Base-by-base conservation (phyloP, 2,329 filamentous ascomycete genomes). In the Xylariaceae sp. region DNA sequence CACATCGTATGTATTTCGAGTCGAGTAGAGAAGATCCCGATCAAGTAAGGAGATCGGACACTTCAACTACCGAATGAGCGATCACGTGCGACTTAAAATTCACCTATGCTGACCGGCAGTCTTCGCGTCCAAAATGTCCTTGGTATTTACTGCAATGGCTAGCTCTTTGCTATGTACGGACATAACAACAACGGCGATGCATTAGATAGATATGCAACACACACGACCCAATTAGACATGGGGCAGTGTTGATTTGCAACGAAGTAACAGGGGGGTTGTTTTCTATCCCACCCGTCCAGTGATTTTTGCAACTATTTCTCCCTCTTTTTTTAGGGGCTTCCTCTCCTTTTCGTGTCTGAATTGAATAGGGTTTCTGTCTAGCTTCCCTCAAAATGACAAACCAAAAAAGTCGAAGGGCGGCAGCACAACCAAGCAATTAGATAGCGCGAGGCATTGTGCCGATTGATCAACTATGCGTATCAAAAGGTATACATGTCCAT, bases 141-240 rank as follows among this genome's bases (percentile, higher is more conserved):
- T 15, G 8, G 9, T 34, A 34, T 34, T 10, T 34, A 34, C 30
- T 10, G 43, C 44, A 7, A 34, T 21, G 10, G 16, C 43, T 16
- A 15, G 22, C 34, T 47, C 15, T 21, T 37, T 30, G 15, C 40
- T 47, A 53, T 52, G 37, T 47, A 47, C 44, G 42, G 43, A 47
- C 16, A 29, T 3, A 29, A 52, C 16, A n/a, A 36, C 44, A 30
- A 16, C 43, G 18, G 5, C 26, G 18, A 7, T 10, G 19, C 8
- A 7, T 9, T 21, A 29, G 18, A 18, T 21, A 29, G 18, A 18
- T 12, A 8, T 26, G 16, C 29, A 16, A 32, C 15, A 10, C 37
- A 22, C 29, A 37, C 37, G 36, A 18, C 39, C 19, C 13, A 42
- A 40, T 39, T 36, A 16, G 16, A 29, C 16, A n/a, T 12, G 15